Evolutionary conservation across 2,329 filamentous ascomycete genomes (phyloP).

Genomic region (Cyclaneusma minus): DNA sequence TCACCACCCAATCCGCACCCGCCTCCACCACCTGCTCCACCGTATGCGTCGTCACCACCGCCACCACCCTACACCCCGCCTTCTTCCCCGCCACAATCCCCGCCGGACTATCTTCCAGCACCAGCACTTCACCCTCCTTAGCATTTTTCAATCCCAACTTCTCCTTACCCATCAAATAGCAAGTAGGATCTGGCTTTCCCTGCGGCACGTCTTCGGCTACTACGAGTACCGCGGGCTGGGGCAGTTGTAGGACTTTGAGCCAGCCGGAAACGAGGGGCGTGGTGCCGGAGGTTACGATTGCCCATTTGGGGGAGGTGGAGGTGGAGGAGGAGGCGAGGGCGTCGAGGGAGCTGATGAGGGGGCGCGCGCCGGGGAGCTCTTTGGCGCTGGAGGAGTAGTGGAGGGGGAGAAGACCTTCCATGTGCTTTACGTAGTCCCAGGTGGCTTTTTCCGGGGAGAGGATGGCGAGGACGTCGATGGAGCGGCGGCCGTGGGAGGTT

Average conservation of each 20-base stretch:
- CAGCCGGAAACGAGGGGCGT: conserved; percentile 53
- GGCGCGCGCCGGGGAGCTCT: conserved; percentile 72
- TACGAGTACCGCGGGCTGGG: conserved; percentile 49
- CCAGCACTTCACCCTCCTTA: conserved; percentile 27
- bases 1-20: conserved; percentile 54
- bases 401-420: conserved; percentile 66
- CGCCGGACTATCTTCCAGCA: conserved; percentile 56
- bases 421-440: conserved; percentile 73
- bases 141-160: conserved; percentile 31
- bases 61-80: conserved; percentile 55
- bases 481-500: conserved; percentile 80
- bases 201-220: conserved; percentile 60
- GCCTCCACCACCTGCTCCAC: conserved; percentile 42
- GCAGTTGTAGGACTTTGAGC: conserved; percentile 51
- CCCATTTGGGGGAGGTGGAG: conserved; percentile 47
- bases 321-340: conserved; percentile 27
- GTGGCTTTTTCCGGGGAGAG: conserved; percentile 76
- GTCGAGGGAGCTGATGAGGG: conserved; percentile 53
- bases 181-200: conserved; percentile 65
- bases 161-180: conserved; percentile 54
- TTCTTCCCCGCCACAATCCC: conserved; percentile 54
- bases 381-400: conserved; percentile 63
- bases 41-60: conserved; percentile 48
- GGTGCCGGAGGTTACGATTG: conserved; percentile 70
- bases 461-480: conserved; percentile 70